These are phyloP conservation scores for Cyclanthera cordifolia DNA, from an alignment of 306 rosid genomes.

Conservation along the genomic window DNA sequence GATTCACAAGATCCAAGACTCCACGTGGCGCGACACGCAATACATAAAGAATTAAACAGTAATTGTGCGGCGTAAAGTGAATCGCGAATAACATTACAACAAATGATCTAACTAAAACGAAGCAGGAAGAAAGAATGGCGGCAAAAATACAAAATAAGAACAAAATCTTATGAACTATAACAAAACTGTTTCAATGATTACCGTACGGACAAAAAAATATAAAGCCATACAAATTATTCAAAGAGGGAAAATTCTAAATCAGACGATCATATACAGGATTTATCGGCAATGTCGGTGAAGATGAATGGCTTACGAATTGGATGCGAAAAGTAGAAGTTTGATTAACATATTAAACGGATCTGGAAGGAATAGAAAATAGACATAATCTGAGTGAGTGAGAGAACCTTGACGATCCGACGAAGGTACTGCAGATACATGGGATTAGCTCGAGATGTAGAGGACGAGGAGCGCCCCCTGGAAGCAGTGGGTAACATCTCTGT, in stretches of 20 bases:
- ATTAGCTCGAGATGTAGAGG: slow-evolving; percentile 75
- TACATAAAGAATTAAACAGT: neutral
- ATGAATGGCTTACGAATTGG: slow-evolving; percentile 1
- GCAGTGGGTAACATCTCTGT: slow-evolving; percentile 72
- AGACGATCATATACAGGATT: neutral
- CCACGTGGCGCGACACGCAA: neutral
- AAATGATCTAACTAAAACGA: neutral
- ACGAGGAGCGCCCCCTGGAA: slow-evolving; percentile 69
- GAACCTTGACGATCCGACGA: slow-evolving; percentile 90
- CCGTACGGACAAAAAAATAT: no score
- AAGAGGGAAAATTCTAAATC: neutral
- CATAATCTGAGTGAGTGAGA: slow-evolving; percentile 9
- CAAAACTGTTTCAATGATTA: neutral
- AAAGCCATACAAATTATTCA: neutral
- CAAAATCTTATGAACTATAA: neutral
- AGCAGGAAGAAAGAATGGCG: neutral
- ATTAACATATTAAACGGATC: slow-evolving; percentile 34
- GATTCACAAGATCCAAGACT: slow-evolving; percentile 13
- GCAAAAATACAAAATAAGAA: neutral
- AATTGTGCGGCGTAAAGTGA: neutral
- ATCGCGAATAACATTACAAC: neutral
- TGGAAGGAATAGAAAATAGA: neutral
- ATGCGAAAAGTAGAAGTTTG: neutral
- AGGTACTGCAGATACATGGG: slow-evolving; percentile 74
- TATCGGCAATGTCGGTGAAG: neutral